Evolutionary conservation across 2,329 filamentous ascomycete species (phyloP), one percentile per base, ranked within the genome.

Genomic region (Fusarium mundagurra): DNA sequence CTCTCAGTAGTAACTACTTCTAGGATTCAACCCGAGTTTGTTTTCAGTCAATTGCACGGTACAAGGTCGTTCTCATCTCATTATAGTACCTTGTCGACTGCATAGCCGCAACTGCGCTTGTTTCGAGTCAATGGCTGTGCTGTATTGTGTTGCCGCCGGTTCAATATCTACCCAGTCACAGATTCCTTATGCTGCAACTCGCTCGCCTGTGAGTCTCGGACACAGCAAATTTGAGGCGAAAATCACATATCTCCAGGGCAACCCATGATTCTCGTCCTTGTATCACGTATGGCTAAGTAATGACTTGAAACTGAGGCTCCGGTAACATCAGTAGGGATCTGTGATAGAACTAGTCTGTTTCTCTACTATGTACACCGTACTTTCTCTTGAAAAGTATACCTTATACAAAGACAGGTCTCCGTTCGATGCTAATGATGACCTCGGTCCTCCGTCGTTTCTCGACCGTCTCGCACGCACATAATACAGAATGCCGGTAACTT

Each of bases 71-170:
- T 39, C 51, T 39, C 51, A 29, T 39, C 24, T 34, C n/a, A 20
- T 53, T 24, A 34, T 20, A 27, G 24, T 29, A 54, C 51, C 24
- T 54, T 36, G 20, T 29, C n/a, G 24, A 39, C 51, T 45, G 48
- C 38, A 53, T 60, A 60, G 64, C 69, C 65, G 69, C 59, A 67
- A 71, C 54, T 65, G 72, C 74, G 74, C 75, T 77, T 77, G 75
- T 77, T 76, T 76, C 74, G 63, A 59, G 47, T 68, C 58, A 51
- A 66, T 44, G 54, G 54, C 34, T 61, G 20, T 44, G 43, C 24
- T 67, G 50, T 59, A 34, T 60, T 74, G 64, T 53, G 38, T 61
- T 64, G 45, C 60, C 58, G 51, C 44, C 39, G n/a, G 59, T 38
- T 41, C 36, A 50, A 50, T 29, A 54, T 64, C 36, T 50, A 51